Conservation (phyloP, 805 yeast genomes). For the Candida sithepensis region DNA sequence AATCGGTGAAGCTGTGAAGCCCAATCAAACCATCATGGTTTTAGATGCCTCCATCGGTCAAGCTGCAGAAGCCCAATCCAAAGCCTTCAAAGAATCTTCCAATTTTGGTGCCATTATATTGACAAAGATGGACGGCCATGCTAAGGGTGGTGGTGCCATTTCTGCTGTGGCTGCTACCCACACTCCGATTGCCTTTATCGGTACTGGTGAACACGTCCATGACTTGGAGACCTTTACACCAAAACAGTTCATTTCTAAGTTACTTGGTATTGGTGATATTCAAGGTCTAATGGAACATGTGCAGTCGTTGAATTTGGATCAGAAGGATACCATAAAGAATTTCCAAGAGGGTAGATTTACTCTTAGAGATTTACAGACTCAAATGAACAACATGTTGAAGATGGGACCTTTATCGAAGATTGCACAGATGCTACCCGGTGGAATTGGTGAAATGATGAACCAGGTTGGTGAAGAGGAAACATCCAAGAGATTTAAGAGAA, state of each 20-base stretch:
- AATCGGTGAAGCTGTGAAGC: conserved; percentile 80
- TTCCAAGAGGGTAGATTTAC: conserved; percentile 95
- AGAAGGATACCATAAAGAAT: conserved; percentile 86
- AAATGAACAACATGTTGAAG: conserved; percentile 90
- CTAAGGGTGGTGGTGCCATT: conserved; percentile 99
- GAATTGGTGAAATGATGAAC: conserved; percentile 77
- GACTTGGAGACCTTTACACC: conserved; percentile 93
- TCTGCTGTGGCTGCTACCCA: conserved; percentile 97
- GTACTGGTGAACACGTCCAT: conserved; percentile 96
- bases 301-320: conserved; percentile 79
- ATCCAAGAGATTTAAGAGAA: conserved; percentile 72
- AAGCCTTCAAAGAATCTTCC: conserved; percentile 89
- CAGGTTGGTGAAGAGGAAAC: conserved; percentile 93
- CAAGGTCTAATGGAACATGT: conserved; percentile 94
- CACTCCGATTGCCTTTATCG: conserved; percentile 93
- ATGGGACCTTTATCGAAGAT: conserved; percentile 96
- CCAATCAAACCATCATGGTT: conserved; percentile 97
- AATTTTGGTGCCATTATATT: conserved; percentile 93
- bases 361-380: conserved; percentile 84
- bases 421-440: conserved; percentile 92
- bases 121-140: conserved; percentile 98
- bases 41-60: conserved; percentile 97
- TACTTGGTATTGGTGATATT: conserved; percentile 92
- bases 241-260: conserved; percentile 80
- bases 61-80: conserved; percentile 94